These are phyloP conservation scores for Hanseniaspora gamundiae DNA, from an alignment of 1,139 yeast species.

Conservation along the genomic window DNA sequence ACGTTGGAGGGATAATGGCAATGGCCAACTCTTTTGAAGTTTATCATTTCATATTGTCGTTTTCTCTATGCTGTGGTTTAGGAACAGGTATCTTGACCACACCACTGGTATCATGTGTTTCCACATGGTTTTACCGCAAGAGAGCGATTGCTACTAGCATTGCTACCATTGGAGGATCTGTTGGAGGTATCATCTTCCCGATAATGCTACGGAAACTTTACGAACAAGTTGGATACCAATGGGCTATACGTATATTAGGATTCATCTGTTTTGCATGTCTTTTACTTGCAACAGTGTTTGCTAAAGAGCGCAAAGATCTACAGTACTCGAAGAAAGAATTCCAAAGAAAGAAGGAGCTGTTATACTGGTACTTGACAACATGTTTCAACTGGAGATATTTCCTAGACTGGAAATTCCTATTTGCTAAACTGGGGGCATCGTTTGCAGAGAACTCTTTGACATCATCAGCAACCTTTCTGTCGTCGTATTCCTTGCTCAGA, in stretches of 20 bases:
- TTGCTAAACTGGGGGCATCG: slow-evolving; percentile 32
- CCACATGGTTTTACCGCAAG: slow-evolving; percentile 45
- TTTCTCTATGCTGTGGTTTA: slow-evolving; percentile 42
- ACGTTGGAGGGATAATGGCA: slow-evolving; percentile 37
- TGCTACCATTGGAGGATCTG: slow-evolving; percentile 51
- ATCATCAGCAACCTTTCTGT: slow-evolving; percentile 26
- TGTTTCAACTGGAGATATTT: slow-evolving; percentile 27
- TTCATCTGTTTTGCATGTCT: slow-evolving; percentile 36
- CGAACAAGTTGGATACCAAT: slow-evolving; percentile 39
- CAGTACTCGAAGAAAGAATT: slow-evolving; percentile 14
- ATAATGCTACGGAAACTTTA: slow-evolving; percentile 43
- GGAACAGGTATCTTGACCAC: slow-evolving; percentile 47
- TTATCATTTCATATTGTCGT: slow-evolving; percentile 49
- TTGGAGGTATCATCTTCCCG: slow-evolving; percentile 54
- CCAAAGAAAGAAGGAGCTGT: slow-evolving; percentile 12
- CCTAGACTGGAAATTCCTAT: slow-evolving; percentile 29
- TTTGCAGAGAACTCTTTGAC: slow-evolving; percentile 46
- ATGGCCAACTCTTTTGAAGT: slow-evolving; percentile 41
- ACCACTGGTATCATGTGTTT: slow-evolving; percentile 43
- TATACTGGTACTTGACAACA: slow-evolving; percentile 19
- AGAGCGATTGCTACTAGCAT: slow-evolving; percentile 46
- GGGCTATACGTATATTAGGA: slow-evolving; percentile 51
- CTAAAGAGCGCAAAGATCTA: slow-evolving; percentile 33
- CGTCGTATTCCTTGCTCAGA: slow-evolving; percentile 19
- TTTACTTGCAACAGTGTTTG: slow-evolving; percentile 29